Evolutionary conservation across 768 basidiomycete genomes (phyloP), one percentile per base, ranked within the genome.

Genomic region (Auriscalpium vulgare): DNA sequence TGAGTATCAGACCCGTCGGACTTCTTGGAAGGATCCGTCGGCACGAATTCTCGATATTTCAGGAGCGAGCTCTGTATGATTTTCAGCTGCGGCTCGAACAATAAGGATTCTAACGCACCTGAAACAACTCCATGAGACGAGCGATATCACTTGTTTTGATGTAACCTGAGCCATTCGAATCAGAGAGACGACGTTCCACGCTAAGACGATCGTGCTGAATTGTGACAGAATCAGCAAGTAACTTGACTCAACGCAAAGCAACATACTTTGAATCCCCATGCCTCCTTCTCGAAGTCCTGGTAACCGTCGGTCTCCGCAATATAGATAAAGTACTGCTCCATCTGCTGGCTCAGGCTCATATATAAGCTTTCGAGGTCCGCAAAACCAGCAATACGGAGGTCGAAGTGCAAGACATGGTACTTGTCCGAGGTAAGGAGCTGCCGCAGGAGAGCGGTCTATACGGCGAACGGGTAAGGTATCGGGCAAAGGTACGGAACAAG

Each of bases 331-430:
- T 85, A 92, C 36, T 80, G 79, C 61, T 91, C 87, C 83, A 91
- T 88, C 66, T 90, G 88, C 45, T 81, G 79, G 60, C 85, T 86
- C 10, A 93, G 75, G 53, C 87, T 85, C 67, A 74, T 78, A 64
- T 92, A 91, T 37, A 92, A 73, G 62, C 89, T 91, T 1, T 80
- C 71, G 10, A 92, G 74, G 64, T 91, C 90, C 2, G 88, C 88
- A 63, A 92, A 92, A 0, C 88, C 89, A 3, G 90, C 81, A 50
- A 91, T 89, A 5, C 89, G 82, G 45, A 93, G 75, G 68, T 92
- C 89, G 61, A 92, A 88, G 64, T 90, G 86, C 49, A 91, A 77
- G 53, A 91, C 87, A 70, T 90, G 87, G 65, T 86, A 92, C 50
- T 73, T 73, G 10, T 83, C 77, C 17, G 75, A 73, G 10, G 82